Evolutionary conservation across 192 early-diverging fungal genomes (phyloP).

Genomic region (Backusella tarrabulga): DNA sequence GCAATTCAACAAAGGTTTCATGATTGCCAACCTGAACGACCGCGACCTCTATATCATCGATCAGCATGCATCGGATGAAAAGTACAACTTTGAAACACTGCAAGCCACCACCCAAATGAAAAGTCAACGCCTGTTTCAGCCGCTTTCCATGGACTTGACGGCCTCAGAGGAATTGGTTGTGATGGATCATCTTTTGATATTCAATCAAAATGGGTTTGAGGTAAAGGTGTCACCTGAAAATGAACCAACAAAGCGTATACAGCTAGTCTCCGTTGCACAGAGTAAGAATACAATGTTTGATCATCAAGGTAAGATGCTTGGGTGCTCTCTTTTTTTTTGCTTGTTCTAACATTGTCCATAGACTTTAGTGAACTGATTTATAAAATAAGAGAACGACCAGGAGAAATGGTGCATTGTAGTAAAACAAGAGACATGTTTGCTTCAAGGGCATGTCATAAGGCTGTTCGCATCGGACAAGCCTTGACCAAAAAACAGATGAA

Average conservation of each 20-base stretch:
- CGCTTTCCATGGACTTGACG: slow-evolving; percentile 65
- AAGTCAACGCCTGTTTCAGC: slow-evolving; percentile 70
- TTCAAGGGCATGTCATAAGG: slow-evolving; percentile 85
- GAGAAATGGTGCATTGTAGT: slow-evolving; percentile 65
- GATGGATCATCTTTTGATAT: slow-evolving; percentile 66
- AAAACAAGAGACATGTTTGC: slow-evolving; percentile 76
- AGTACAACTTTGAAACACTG: slow-evolving; percentile 90
- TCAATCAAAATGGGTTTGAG: slow-evolving; percentile 84
- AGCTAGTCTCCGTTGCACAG: slow-evolving; percentile 70
- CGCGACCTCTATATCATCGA: slow-evolving; percentile 92
- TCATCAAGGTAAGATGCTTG: slow-evolving; percentile 45
- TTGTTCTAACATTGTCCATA: slow-evolving; percentile 4
- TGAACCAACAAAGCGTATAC: slow-evolving; percentile 60
- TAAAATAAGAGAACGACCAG: slow-evolving; percentile 46
- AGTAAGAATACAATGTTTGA: slow-evolving; percentile 75
- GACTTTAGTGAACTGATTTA: slow-evolving; percentile 77
- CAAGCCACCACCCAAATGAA: slow-evolving; percentile 62
- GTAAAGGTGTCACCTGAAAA: slow-evolving; percentile 59
- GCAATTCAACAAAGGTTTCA: slow-evolving; percentile 98
- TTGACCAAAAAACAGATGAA: slow-evolving; percentile 71
- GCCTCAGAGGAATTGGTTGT: slow-evolving; percentile 79
- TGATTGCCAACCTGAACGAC: slow-evolving; percentile 66
- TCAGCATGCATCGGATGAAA: slow-evolving; percentile 98
- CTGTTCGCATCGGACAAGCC: slow-evolving; percentile 90
- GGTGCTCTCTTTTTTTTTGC: neutral